phyloP scores from a whole-genome alignment of 768 basidiomycete species.

The Coprinopsis strossmayeri region DNA sequence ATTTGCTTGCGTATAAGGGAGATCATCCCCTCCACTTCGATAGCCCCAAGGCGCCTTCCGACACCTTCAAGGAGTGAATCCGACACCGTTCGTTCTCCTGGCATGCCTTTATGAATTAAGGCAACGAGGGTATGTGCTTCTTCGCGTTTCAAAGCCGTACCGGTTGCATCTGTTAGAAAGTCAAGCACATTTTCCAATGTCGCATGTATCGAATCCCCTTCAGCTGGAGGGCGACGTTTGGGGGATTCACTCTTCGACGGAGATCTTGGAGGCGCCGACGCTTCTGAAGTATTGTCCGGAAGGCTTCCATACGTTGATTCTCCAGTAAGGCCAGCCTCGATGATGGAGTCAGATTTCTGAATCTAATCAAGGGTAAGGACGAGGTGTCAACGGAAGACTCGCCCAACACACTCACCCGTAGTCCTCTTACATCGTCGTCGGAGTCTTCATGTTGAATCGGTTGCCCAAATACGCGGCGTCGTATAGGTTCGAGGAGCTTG shows the following conservation, averaged over 20 bases:
- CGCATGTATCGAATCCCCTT: background rate
- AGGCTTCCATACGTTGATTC: background rate
- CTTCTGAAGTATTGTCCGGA: background rate
- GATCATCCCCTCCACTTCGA: slow-evolving; percentile 10
- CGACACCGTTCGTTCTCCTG: background rate
- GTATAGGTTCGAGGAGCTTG: slow-evolving; percentile 5
- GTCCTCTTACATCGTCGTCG: background rate
- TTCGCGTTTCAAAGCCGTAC: slow-evolving; percentile 1
- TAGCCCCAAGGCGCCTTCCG: slow-evolving; percentile 7
- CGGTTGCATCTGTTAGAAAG: slow-evolving; percentile 3
- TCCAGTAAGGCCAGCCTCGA: background rate
- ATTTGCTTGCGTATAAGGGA: slow-evolving; percentile 6
- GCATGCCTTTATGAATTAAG: slow-evolving; percentile 1
- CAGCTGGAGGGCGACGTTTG: slow-evolving; percentile 3
- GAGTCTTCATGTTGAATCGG: background rate
- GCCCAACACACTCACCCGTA: too few species aligned
- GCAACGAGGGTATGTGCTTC: slow-evolving; percentile 1
- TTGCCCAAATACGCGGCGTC: slow-evolving; percentile 6
- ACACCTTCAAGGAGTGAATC: slow-evolving; percentile 1
- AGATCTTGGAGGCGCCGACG: slow-evolving; percentile 5
- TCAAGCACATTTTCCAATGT: slow-evolving; percentile 10
- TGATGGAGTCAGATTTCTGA: background rate
- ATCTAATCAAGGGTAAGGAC: background rate
- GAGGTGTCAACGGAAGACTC: background rate
- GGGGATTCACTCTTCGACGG: slow-evolving; percentile 4